Percentiles rank a stretch among this genome's conserved stretches.
Evolutionary conservation across 768 basidiomycete species (phyloP).

Genomic region (Mycena vitilis): DNA sequence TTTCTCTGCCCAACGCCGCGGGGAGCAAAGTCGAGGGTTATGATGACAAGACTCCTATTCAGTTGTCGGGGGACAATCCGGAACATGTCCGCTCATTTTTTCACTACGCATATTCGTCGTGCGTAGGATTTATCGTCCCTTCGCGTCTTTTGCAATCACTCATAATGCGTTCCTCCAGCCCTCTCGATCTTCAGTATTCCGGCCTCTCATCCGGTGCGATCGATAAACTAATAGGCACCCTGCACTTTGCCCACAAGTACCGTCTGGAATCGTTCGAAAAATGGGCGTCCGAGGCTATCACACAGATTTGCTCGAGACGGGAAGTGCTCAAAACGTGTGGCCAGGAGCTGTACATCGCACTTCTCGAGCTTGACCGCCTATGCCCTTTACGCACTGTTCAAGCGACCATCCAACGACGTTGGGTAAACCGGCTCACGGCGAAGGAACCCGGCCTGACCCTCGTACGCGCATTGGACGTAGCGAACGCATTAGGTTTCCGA

Average conservation of each 20-base stretch:
- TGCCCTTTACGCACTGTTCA: neutral
- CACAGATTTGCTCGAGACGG: neutral
- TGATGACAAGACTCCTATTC: neutral
- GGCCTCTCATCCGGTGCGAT: neutral
- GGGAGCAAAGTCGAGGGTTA: neutral
- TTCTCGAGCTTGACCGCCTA: neutral
- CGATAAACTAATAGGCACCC: neutral
- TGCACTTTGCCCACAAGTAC: conserved; percentile 20
- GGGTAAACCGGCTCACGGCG: conserved; percentile 1
- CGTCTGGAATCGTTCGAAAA: conserved; percentile 16
- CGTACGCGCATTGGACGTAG: neutral
- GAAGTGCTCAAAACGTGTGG: neutral
- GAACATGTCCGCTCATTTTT: conserved; percentile 13
- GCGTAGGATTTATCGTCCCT: neutral
- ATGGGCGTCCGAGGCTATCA: conserved; percentile 16
- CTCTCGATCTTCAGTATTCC: conserved; percentile 16
- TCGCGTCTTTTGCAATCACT: neutral
- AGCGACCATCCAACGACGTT: neutral
- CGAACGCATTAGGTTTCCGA: neutral
- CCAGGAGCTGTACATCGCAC: neutral
- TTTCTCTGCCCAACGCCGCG: neutral
- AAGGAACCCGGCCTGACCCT: neutral
- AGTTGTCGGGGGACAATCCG: conserved; percentile 1
- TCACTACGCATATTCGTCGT: conserved; percentile 19
- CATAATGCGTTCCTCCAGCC: neutral